A percentile compares a stretch with the other conserved stretches of the same genome.
These are phyloP conservation scores for Capillidium heterosporum DNA, from an alignment of 371 early-diverging fungal genomes.

Conservation along the genomic window DNA sequence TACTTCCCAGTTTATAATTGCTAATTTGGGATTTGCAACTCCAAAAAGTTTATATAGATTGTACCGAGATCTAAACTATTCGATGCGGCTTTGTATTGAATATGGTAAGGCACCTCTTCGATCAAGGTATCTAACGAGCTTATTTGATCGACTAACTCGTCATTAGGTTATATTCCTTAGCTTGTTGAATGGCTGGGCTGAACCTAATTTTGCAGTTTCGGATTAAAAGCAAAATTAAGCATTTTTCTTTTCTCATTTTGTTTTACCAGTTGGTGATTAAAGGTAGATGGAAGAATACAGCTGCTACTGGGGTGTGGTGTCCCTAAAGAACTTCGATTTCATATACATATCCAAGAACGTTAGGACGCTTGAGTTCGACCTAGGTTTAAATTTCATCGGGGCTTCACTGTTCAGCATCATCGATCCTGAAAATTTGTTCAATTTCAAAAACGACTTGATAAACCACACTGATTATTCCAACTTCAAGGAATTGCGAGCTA, in stretches of 20 bases:
- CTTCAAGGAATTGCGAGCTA: neutral
- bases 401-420: neutral
- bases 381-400: neutral
- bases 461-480: neutral
- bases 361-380: neutral
- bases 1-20: too few species aligned
- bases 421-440: neutral
- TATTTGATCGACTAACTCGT: too few species aligned
- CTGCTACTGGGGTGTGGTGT: slow-evolving; percentile 1
- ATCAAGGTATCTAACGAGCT: too few species aligned
- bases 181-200: too few species aligned
- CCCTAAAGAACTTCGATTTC: neutral
- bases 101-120: too few species aligned
- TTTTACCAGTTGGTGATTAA: neutral
- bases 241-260: neutral
- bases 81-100: too few species aligned
- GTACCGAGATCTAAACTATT: too few species aligned
- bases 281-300: neutral
- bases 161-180: too few species aligned
- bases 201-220: too few species aligned
- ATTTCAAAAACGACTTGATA: neutral
- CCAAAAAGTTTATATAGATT: too few species aligned
- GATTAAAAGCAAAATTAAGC: too few species aligned
- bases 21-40: too few species aligned
- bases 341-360: slow-evolving; percentile 4